Conservation (phyloP, 768 basidiomycete genomes). For the Strobilomyces confusus region DNA sequence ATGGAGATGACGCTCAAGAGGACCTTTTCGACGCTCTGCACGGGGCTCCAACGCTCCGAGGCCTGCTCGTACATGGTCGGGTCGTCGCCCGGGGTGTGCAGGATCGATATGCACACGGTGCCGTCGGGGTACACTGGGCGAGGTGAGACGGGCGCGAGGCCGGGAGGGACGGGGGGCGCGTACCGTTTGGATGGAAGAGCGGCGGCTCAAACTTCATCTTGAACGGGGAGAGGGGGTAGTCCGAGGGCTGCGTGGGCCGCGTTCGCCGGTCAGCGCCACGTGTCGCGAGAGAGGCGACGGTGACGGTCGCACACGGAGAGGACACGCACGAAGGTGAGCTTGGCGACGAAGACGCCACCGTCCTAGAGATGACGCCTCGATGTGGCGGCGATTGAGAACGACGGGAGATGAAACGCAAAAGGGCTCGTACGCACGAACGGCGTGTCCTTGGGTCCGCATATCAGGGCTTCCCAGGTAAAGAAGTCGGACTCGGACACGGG, state of each 20-base stretch:
- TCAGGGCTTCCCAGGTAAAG: constrained; percentile 94
- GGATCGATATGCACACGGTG: constrained; percentile 95
- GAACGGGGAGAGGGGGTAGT: constrained; percentile 98
- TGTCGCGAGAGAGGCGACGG: not conserved
- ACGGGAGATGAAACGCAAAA: not conserved
- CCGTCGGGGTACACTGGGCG: constrained; percentile 90
- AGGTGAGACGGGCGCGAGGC: not conserved
- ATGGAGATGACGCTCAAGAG: constrained; percentile 94
- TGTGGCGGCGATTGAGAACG: not conserved
- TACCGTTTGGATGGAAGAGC: constrained; percentile 95
- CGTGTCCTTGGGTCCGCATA: constrained; percentile 90
- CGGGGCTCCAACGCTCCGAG: constrained; percentile 97
- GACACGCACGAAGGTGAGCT: constrained; percentile 76
- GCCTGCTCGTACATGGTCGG: constrained; percentile 93
- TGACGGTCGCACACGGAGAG: not conserved
- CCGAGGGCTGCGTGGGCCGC: constrained; percentile 49
- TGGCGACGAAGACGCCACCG: constrained; percentile 92
- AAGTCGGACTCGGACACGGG: constrained; percentile 91
- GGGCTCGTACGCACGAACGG: constrained; percentile 67
- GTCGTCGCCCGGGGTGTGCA: constrained; percentile 91
- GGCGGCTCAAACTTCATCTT: constrained; percentile 99
- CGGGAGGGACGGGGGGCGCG: constrained; percentile 25
- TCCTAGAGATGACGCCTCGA: constrained; percentile 47
- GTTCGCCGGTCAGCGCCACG: not conserved
- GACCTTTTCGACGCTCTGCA: constrained; percentile 97